Evolutionary conservation across 2,329 filamentous ascomycete species (phyloP).

Genomic region (Kalaharituber pfeilii): DNA sequence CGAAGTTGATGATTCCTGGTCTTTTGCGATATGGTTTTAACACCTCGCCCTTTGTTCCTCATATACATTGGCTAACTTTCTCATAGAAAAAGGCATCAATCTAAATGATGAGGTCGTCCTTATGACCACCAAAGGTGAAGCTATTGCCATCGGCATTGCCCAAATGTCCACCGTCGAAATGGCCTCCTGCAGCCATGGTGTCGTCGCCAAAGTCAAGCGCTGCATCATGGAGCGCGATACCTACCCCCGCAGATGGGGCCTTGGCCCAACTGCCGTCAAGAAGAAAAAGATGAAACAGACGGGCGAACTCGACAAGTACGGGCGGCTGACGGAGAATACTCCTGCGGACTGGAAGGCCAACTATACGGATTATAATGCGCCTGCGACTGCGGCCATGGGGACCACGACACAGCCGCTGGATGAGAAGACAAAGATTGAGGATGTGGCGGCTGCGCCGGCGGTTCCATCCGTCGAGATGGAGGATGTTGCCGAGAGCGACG

Average conservation of each 20-base stretch:
- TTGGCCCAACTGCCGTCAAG: conserved; percentile 80
- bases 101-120: conserved; percentile 91
- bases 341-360: conserved; percentile 81
- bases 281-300: conserved; percentile 99
- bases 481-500: conserved; percentile 31
- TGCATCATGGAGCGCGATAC: conserved; percentile 99
- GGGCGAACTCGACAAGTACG: conserved; percentile 96
- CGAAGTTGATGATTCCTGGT: conserved; percentile 97
- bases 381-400: conserved; percentile 31
- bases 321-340: conserved; percentile 78
- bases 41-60: conserved; percentile 1
- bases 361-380: conserved; percentile 75
- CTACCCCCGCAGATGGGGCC: conserved; percentile 90
- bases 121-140: conserved; percentile 98
- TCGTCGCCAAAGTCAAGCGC: conserved; percentile 96
- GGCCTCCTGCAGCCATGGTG: conserved; percentile 89
- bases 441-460: conserved; percentile 28
- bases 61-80: conserved; percentile 4
- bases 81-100: conserved; percentile 67
- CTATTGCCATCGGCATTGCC: conserved; percentile 86
- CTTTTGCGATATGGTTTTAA: conserved; percentile 62
- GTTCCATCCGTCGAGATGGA: conserved; percentile 32
- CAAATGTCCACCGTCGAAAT: conserved; percentile 98
- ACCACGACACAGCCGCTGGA: conserved; percentile 32
- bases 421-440: conserved; percentile 32